Evolutionary conservation across 2,329 filamentous ascomycete genomes (phyloP).

Genomic region (Paecilomyces fulvus): DNA sequence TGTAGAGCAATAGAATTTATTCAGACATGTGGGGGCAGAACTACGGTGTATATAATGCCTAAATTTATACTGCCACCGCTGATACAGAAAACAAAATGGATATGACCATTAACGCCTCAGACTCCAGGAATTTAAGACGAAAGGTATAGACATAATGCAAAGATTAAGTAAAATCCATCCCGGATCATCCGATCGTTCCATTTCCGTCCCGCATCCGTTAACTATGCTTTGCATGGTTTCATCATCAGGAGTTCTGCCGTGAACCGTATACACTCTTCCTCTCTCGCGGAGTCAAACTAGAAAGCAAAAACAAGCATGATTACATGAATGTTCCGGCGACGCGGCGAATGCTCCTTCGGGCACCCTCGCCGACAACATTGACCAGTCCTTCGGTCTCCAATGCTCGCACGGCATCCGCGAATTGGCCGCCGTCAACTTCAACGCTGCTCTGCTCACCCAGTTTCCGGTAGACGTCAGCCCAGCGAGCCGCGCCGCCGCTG

Average conservation of each 20-base stretch:
- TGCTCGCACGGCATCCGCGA: conserved; percentile 68
- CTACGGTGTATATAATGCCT: not conserved
- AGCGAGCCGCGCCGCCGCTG: conserved; percentile 58
- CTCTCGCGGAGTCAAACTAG: conserved; percentile 4
- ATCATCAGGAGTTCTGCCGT: conserved; percentile 6
- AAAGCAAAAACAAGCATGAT: not conserved
- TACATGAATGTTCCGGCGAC: conserved; percentile 45
- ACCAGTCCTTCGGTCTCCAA: conserved; percentile 80
- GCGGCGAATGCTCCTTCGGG: conserved; percentile 70
- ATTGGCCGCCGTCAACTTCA: conserved; percentile 68
- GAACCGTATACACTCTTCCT: conserved; percentile 7
- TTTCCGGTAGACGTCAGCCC: conserved; percentile 66
- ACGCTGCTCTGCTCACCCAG: conserved; percentile 62
- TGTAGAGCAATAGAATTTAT: no score
- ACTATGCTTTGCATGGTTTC: not conserved
- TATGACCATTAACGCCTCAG: not conserved
- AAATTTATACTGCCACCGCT: no score
- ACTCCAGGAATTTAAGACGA: not conserved
- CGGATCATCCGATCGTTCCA: not conserved
- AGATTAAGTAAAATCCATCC: not conserved
- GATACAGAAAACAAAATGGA: not conserved
- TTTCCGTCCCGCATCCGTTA: not conserved
- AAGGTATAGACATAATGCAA: not conserved
- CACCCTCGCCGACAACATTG: conserved; percentile 74
- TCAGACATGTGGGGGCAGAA: not conserved